A percentile compares a stretch with the other conserved stretches of the same genome.
These are phyloP conservation scores for Saccharomycopsis schoenii DNA, from an alignment of 805 yeast genomes.

Conservation along the genomic window DNA sequence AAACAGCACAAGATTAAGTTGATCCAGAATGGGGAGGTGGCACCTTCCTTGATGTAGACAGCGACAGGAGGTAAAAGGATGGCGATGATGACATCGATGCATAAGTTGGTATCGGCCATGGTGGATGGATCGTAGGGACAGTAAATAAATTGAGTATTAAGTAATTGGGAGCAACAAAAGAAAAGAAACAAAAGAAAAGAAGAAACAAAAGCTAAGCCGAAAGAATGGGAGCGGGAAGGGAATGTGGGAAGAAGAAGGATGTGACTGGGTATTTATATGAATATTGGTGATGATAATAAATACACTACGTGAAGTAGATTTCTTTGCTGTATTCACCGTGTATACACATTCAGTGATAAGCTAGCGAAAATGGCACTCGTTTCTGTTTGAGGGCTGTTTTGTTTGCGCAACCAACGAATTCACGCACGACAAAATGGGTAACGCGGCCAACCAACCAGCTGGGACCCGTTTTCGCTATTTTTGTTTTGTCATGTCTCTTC, in stretches of 20 bases:
- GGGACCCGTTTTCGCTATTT: no score
- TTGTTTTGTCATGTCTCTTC: no score
- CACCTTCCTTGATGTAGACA: conserved; percentile 18
- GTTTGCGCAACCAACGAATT: no score
- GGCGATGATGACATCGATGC: conserved; percentile 15
- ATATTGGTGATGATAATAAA: not conserved
- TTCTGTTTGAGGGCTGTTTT: no score
- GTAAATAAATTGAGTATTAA: not conserved
- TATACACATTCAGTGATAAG: no score
- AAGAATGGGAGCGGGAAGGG: not conserved
- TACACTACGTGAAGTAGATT: no score
- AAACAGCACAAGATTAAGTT: conserved; percentile 17
- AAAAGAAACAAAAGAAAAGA: not conserved
- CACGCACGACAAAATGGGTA: no score
- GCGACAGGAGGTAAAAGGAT: conserved; percentile 17
- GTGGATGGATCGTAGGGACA: not conserved
- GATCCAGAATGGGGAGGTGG: conserved; percentile 12
- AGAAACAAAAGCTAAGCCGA: no score
- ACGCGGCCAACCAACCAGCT: no score
- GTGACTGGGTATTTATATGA: not conserved
- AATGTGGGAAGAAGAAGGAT: not conserved
- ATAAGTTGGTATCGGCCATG: conserved; percentile 9
- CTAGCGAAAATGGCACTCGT: no score
- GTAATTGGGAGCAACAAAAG: not conserved
- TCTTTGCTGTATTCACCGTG: not conserved